Conservation (phyloP, 2,329 filamentous ascomycete genomes). For the Neonectria faginata region DNA sequence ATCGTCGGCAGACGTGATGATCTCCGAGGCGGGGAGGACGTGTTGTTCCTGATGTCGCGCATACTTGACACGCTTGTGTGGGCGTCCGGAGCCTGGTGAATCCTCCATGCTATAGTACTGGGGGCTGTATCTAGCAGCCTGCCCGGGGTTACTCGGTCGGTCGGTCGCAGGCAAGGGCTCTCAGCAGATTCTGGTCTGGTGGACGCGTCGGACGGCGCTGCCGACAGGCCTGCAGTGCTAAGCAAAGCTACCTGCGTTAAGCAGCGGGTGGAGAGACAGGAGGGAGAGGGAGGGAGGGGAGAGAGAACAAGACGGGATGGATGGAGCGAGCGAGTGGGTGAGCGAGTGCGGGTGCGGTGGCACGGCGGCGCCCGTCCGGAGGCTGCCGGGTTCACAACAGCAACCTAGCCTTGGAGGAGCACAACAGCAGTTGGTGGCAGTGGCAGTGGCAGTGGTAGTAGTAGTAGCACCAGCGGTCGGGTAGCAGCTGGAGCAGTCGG, state of each 20-base stretch:
- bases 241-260: conserved; percentile 27
- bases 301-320: conserved; percentile 40
- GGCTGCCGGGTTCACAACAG: conserved; percentile 37
- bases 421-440: neutral
- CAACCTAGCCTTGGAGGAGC: neutral
- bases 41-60: conserved; percentile 35
- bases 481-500: neutral
- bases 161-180: too few species aligned
- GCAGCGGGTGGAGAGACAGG: conserved; percentile 25
- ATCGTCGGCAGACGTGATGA: conserved; percentile 27
- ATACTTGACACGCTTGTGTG: conserved; percentile 47
- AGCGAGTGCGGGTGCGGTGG: neutral
- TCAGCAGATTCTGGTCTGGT: conserved; percentile 24
- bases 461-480: neutral
- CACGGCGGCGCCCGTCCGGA: conserved; percentile 37
- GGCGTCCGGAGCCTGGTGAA: conserved; percentile 42
- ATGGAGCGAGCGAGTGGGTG: conserved; percentile 15
- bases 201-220: conserved; percentile 30
- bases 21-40: conserved; percentile 26
- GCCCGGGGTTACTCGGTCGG: neutral
- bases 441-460: neutral
- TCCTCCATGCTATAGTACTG: conserved; percentile 36
- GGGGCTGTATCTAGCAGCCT: conserved; percentile 24
- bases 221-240: conserved; percentile 34
- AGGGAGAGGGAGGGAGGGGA: conserved; percentile 20